phyloP scores from a whole-genome alignment of 768 basidiomycete genomes.

The Neoboletus magnificus region DNA sequence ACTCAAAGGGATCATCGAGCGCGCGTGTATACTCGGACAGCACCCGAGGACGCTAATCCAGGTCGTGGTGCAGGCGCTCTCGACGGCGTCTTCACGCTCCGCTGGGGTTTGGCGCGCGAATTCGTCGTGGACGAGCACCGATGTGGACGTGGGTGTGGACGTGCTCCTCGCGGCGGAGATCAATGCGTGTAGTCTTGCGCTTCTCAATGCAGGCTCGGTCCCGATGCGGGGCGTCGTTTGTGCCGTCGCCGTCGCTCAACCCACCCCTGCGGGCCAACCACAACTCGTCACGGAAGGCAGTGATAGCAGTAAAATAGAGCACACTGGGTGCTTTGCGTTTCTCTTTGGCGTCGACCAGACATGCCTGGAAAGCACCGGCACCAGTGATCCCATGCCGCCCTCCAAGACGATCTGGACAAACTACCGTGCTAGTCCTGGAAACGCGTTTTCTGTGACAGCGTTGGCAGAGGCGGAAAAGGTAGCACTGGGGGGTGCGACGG shows the following conservation, averaged over 20 bases:
- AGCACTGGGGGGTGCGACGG: slow-evolving; percentile 43
- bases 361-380: not conserved
- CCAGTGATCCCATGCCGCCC: slow-evolving; percentile 13
- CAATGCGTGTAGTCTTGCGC: slow-evolving; percentile 66
- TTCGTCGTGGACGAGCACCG: not conserved
- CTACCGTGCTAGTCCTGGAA: slow-evolving; percentile 15
- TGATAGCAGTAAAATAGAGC: slow-evolving; percentile 29
- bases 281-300: slow-evolving; percentile 45
- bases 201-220: slow-evolving; percentile 66
- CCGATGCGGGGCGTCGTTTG: slow-evolving; percentile 75
- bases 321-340: slow-evolving; percentile 70
- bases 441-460: slow-evolving; percentile 38
- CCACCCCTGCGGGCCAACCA: slow-evolving; percentile 11
- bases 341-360: slow-evolving; percentile 34
- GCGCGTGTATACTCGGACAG: slow-evolving; percentile 60
- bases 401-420: slow-evolving; percentile 29
- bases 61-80: slow-evolving; percentile 68
- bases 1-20: slow-evolving; percentile 56
- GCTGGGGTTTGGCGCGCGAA: not conserved
- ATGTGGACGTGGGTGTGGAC: slow-evolving; percentile 31
- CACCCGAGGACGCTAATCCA: slow-evolving; percentile 75
- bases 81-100: slow-evolving; percentile 3
- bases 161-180: slow-evolving; percentile 60
- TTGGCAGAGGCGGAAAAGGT: slow-evolving; percentile 46
- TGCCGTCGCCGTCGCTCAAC: slow-evolving; percentile 56